Evolutionary conservation across 805 yeast genomes (phyloP).

Genomic region (Ogataea wickerhamii): DNA sequence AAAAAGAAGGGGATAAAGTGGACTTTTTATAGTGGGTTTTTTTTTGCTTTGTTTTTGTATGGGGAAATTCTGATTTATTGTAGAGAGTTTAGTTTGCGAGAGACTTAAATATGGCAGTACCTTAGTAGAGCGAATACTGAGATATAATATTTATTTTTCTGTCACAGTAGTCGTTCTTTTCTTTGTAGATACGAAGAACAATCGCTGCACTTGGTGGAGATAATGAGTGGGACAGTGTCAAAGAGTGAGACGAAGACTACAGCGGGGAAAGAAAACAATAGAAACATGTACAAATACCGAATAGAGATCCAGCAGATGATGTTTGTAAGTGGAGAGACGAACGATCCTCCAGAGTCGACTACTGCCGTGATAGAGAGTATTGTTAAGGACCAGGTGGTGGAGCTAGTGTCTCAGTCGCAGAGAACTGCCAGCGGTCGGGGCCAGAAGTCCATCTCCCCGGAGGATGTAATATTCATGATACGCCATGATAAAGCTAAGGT

Average conservation of each 20-base stretch:
- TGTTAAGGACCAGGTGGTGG: conserved; percentile 91
- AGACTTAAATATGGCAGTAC: too few species aligned
- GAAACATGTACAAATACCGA: conserved; percentile 66
- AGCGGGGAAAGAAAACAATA: conserved; percentile 18
- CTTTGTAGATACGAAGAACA: too few species aligned
- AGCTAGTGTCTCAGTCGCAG: conserved; percentile 70
- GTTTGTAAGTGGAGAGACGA: conserved; percentile 95
- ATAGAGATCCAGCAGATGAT: conserved; percentile 98
- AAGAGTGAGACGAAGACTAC: too few species aligned
- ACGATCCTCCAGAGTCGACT: conserved; percentile 90
- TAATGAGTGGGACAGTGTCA: conserved; percentile 3
- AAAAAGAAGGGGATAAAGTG: too few species aligned
- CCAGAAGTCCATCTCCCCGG: conserved; percentile 80
- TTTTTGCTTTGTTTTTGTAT: too few species aligned
- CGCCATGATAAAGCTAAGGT: conserved; percentile 94
- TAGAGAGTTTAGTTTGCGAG: too few species aligned
- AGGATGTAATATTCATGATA: conserved; percentile 88
- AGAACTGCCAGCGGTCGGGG: conserved; percentile 77
- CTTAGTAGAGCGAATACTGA: too few species aligned
- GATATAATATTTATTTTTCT: too few species aligned
- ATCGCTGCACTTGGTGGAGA: too few species aligned
- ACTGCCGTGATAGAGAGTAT: conserved; percentile 93
- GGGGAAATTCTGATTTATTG: too few species aligned
- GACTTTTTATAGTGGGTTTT: too few species aligned
- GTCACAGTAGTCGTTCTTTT: too few species aligned